Evolutionary conservation across 148 eudicot species (phyloP).

Genomic region (Arbutus unedo): DNA sequence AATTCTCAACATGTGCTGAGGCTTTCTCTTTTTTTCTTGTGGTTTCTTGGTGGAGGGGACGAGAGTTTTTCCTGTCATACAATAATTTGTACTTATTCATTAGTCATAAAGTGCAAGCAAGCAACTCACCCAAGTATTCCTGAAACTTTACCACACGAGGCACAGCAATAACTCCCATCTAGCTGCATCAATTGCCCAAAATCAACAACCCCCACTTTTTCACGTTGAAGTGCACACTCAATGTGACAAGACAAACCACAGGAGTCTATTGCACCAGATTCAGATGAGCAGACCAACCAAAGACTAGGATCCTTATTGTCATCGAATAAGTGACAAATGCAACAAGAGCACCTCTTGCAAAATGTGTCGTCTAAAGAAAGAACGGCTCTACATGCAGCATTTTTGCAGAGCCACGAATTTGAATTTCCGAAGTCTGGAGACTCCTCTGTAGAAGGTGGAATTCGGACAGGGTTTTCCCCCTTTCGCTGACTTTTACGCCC

Average conservation of each 20-base stretch:
- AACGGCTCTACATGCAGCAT: conserved; percentile 79
- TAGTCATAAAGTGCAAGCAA: conserved; percentile 16
- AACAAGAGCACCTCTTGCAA: conserved; percentile 95
- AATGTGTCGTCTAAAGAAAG: conserved; percentile 56
- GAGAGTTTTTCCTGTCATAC: not conserved
- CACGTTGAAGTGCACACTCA: conserved; percentile 71
- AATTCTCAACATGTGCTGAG: not conserved
- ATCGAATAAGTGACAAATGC: conserved; percentile 80
- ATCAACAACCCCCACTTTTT: conserved; percentile 79
- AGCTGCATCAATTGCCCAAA: conserved; percentile 67
- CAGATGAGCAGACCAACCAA: conserved; percentile 88
- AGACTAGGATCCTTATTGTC: conserved; percentile 94
- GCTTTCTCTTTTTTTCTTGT: not conserved
- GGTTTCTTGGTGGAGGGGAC: not conserved
- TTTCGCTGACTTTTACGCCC: conserved; percentile 47
- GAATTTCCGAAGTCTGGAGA: conserved; percentile 34
- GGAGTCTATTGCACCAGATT: conserved; percentile 43
- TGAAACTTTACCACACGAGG: conserved; percentile 88
- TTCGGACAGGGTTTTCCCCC: conserved; percentile 40
- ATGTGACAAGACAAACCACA: conserved; percentile 91
- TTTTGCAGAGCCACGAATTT: conserved; percentile 60
- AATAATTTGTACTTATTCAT: not conserved
- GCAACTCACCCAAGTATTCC: conserved; percentile 74
- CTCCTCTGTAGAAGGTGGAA: conserved; percentile 25
- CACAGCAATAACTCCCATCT: conserved; percentile 93